Evolutionary conservation across 108 stramenopile species (phyloP).

Genomic region (Conticribra weissflogii): DNA sequence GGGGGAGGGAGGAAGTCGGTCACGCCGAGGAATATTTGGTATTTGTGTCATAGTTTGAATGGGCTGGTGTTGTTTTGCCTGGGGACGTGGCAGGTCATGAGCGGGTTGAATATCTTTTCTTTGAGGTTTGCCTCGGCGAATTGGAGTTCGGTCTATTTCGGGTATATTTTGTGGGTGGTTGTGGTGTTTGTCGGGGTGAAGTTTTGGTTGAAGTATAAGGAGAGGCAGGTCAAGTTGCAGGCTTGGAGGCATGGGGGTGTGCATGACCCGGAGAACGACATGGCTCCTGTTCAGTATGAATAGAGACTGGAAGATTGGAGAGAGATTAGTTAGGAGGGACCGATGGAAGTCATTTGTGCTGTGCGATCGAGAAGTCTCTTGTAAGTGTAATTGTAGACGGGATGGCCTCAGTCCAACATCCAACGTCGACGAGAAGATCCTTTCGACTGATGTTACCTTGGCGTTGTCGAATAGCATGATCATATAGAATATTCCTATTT

Average conservation of each 20-base stretch:
- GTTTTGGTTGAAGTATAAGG: slow-evolving; percentile 15
- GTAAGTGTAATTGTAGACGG: too few species aligned
- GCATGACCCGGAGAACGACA: not conserved
- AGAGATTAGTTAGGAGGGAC: too few species aligned
- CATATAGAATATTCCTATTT: too few species aligned
- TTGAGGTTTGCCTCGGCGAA: slow-evolving; percentile 8
- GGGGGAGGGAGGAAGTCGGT: slow-evolving; percentile 6
- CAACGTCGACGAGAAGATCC: too few species aligned
- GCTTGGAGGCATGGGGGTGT: not conserved
- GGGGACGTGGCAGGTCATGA: slow-evolving; percentile 58
- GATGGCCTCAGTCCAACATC: too few species aligned
- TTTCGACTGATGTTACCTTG: too few species aligned
- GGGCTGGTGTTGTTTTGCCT: slow-evolving; percentile 31
- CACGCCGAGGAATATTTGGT: slow-evolving; percentile 51
- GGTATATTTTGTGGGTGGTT: slow-evolving; percentile 29
- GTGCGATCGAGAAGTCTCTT: too few species aligned
- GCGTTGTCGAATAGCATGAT: too few species aligned
- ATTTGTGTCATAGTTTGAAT: slow-evolving; percentile 40
- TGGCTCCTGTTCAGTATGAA: not conserved
- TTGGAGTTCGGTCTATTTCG: slow-evolving; percentile 27
- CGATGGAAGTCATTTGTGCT: too few species aligned
- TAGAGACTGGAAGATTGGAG: too few species aligned
- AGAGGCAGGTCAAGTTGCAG: slow-evolving; percentile 4
- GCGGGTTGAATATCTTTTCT: slow-evolving; percentile 51
- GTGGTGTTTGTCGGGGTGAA: slow-evolving; percentile 21